Evolutionary conservation across 2,329 filamentous ascomycete genomes (phyloP).

Genomic region (Intubia oerlemansii): DNA sequence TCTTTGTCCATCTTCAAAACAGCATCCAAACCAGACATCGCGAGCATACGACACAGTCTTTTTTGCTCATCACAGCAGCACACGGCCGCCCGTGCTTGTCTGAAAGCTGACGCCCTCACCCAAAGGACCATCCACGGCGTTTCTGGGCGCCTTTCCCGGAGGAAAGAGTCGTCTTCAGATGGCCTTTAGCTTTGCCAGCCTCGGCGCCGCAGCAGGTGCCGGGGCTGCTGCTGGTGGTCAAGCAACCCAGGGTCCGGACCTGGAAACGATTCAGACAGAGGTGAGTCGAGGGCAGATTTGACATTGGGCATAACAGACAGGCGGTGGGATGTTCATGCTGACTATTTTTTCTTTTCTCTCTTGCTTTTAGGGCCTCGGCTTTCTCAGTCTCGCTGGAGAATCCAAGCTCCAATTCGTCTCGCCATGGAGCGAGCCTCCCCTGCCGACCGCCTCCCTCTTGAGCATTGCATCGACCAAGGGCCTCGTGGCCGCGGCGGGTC

Average conservation of each 20-base stretch:
- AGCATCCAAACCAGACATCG: too few relatives aligned
- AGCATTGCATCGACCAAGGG: constrained; percentile 63
- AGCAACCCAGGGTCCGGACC: constrained; percentile 33
- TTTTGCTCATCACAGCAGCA: too few relatives aligned
- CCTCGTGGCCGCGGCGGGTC: constrained; percentile 70
- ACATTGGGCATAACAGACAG: too few relatives aligned
- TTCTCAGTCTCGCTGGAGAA: constrained; percentile 59
- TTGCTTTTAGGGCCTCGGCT: constrained; percentile 68
- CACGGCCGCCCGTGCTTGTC: too few relatives aligned
- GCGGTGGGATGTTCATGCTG: too few relatives aligned
- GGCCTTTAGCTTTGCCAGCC: constrained; percentile 41
- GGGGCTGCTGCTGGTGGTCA: constrained; percentile 20
- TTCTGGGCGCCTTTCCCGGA: constrained; percentile 3
- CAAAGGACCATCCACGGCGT: constrained; percentile 2
- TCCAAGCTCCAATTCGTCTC: constrained; percentile 64
- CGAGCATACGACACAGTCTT: too few relatives aligned
- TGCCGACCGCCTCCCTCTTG: constrained; percentile 61
- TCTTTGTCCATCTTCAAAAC: too few relatives aligned
- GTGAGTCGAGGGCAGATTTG: too few relatives aligned
- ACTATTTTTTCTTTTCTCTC: too few relatives aligned
- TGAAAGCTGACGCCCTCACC: constrained; percentile 3
- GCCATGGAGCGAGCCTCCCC: constrained; percentile 57
- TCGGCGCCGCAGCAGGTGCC: too few relatives aligned
- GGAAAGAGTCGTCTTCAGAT: constrained; percentile 16
- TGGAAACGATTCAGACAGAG: constrained; percentile 68